phyloP scores from a whole-genome alignment of 2,329 filamentous ascomycete genomes.

The Pyrenochaeta sp. region DNA sequence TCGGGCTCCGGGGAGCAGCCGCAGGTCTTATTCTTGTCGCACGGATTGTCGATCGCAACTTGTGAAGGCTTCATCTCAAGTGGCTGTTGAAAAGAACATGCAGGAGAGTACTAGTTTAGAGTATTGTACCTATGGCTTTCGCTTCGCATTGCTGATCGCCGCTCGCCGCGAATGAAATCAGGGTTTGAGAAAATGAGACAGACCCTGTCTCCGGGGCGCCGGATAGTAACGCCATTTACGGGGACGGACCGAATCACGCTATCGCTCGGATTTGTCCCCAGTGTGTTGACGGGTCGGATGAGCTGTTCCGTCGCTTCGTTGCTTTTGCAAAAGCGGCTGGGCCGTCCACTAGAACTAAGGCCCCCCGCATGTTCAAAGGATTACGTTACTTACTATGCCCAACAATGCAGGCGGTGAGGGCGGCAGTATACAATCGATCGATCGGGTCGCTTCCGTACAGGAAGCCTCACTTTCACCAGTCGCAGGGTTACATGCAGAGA shows the following conservation, averaged over 20 bases:
- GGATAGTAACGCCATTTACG: neutral
- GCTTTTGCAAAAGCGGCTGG: neutral
- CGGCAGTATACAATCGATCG: neutral
- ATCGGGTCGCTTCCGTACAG: neutral
- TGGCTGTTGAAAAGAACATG: neutral
- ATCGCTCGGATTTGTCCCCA: neutral
- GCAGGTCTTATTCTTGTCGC: neutral
- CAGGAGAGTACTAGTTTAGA: neutral
- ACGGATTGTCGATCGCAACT: neutral
- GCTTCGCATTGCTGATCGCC: constrained; percentile 1
- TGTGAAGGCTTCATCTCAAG: neutral
- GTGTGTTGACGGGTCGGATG: neutral
- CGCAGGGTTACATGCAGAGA: neutral
- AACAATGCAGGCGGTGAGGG: neutral
- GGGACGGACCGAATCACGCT: neutral
- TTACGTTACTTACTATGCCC: neutral
- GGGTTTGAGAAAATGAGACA: neutral
- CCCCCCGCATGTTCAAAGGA: neutral
- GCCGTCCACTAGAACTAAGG: neutral
- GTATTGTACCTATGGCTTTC: neutral
- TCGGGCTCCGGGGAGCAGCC: neutral
- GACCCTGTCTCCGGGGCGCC: neutral
- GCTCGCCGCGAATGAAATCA: neutral
- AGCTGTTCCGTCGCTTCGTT: neutral
- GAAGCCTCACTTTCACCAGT: neutral